These are phyloP conservation scores for Shiraia bambusicola DNA, from an alignment of 2,329 filamentous ascomycete species.

Conservation along the genomic window DNA sequence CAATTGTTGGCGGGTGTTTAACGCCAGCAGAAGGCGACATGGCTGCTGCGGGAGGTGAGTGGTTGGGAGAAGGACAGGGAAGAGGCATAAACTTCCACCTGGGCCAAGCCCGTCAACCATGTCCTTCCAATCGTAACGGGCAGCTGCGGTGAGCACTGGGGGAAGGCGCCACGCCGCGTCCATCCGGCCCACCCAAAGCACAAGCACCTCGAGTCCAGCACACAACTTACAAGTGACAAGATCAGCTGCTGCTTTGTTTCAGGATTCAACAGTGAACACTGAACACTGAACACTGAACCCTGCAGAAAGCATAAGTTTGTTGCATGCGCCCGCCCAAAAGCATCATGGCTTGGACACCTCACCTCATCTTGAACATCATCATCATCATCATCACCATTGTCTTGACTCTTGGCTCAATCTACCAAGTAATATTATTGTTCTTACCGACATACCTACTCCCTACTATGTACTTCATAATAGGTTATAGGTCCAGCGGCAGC, in stretches of 20 bases:
- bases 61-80: conserved; percentile 22
- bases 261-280: too few species aligned
- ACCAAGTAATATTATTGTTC: too few species aligned
- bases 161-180: conserved; percentile 25
- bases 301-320: conserved; percentile 8
- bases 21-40: conserved; percentile 32
- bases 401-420: conserved; percentile 1
- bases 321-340: conserved; percentile 7
- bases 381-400: conserved; percentile 6
- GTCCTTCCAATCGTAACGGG: conserved; percentile 21
- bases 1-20: conserved; percentile 34
- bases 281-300: too few species aligned
- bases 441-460: too few species aligned
- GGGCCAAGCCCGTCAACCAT: conserved; percentile 23
- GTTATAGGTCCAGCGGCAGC: too few species aligned
- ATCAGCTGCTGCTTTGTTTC: background rate
- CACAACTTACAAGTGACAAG: conserved; percentile 5
- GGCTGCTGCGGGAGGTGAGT: conserved; percentile 28
- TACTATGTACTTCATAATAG: too few species aligned
- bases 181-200: conserved; percentile 8
- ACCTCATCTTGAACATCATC: too few species aligned
- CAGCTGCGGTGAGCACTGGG: conserved; percentile 13
- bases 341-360: too few species aligned
- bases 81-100: conserved; percentile 19
- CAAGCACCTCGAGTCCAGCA: conserved; percentile 20